These are phyloP conservation scores for Suhomyces faveliae DNA, from an alignment of 805 yeast genomes.

Conservation along the genomic window DNA sequence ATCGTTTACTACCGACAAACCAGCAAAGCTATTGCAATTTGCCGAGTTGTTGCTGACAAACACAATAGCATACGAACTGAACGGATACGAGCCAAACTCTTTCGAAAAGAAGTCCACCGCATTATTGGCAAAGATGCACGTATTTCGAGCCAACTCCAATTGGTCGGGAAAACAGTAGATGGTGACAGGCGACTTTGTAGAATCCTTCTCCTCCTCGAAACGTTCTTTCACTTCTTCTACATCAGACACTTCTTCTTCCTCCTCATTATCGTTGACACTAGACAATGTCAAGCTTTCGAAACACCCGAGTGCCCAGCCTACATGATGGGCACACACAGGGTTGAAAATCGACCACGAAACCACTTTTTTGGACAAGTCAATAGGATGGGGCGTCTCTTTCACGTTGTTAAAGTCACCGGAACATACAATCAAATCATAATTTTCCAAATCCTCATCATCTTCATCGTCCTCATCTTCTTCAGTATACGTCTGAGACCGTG, in stretches of 20 bases:
- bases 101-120: constrained; percentile 82
- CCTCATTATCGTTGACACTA: constrained; percentile 24
- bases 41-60: constrained; percentile 61
- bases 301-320: constrained; percentile 94
- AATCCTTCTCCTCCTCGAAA: constrained; percentile 31
- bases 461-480: constrained; percentile 25
- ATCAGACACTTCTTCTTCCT: constrained; percentile 32
- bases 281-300: constrained; percentile 64
- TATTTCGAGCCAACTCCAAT: constrained; percentile 56
- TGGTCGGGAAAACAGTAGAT: constrained; percentile 65
- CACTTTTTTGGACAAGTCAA: constrained; percentile 70
- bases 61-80: constrained; percentile 72
- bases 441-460: constrained; percentile 46
- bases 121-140: constrained; percentile 71
- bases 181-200: constrained; percentile 39
- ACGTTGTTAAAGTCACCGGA: constrained; percentile 68
- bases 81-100: constrained; percentile 93
- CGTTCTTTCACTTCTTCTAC: constrained; percentile 4
- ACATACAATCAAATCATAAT: constrained; percentile 58
- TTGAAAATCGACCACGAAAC: constrained; percentile 71
- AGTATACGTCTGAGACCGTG: constrained; percentile 8
- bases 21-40: constrained; percentile 64
- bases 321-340: constrained; percentile 90
- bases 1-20: constrained; percentile 61
- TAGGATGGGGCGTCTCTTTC: constrained; percentile 71